These are phyloP conservation scores for Rhizophora mangle DNA, from an alignment of 345 rosid genomes.

Conservation along the genomic window DNA sequence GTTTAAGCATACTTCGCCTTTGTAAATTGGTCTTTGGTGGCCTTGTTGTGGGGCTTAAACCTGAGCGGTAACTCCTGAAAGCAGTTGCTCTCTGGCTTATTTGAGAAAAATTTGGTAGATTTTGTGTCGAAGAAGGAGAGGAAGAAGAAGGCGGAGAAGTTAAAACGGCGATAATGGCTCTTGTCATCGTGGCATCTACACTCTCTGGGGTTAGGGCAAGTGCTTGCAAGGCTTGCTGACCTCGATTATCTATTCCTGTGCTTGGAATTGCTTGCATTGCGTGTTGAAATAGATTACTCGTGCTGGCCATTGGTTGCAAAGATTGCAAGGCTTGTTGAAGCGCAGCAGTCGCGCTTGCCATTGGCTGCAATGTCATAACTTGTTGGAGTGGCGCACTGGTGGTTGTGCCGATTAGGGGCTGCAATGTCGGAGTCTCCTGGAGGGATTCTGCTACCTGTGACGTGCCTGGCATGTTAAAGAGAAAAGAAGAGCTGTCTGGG, in stretches of 20 bases:
- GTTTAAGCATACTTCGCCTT: slow-evolving; percentile 48
- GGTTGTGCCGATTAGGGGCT: slow-evolving; percentile 3
- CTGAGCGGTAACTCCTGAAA: slow-evolving; percentile 40
- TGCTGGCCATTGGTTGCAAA: background rate
- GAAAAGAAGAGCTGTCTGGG: slow-evolving; percentile 57
- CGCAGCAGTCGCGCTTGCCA: background rate
- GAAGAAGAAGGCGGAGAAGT: slow-evolving; percentile 33
- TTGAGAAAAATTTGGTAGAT: slow-evolving; percentile 13
- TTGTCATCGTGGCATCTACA: slow-evolving; percentile 36
- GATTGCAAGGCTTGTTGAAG: slow-evolving; percentile 12
- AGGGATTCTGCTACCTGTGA: slow-evolving; percentile 21
- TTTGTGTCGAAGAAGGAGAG: slow-evolving; percentile 39
- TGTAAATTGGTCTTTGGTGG: slow-evolving; percentile 12
- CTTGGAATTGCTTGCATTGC: background rate
- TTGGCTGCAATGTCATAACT: background rate
- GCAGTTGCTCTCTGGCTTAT: slow-evolving; percentile 28
- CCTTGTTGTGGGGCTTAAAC: slow-evolving; percentile 4
- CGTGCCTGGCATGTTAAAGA: slow-evolving; percentile 43
- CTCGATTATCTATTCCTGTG: slow-evolving; percentile 13
- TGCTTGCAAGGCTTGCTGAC: slow-evolving; percentile 41
- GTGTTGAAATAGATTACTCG: background rate
- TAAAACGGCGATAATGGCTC: slow-evolving; percentile 68
- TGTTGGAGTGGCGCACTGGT: slow-evolving; percentile 6
- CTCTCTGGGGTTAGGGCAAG: slow-evolving; percentile 13
- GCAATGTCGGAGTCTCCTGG: background rate